These are phyloP conservation scores for Globisporangium spiculum DNA, from an alignment of 352 stramenopile species.

Conservation along the genomic window DNA sequence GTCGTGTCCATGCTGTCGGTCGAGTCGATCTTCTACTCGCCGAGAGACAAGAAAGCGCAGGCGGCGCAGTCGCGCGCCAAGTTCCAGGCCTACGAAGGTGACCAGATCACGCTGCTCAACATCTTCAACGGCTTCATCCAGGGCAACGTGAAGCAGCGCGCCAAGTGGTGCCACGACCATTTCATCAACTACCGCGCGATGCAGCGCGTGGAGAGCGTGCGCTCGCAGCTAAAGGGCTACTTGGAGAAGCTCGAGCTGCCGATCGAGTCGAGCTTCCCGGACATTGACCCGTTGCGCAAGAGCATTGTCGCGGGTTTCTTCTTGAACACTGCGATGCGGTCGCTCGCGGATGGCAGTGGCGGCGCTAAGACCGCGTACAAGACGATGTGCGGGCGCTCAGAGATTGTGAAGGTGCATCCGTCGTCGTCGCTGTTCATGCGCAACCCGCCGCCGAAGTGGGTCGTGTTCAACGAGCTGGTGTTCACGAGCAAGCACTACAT, in stretches of 20 bases:
- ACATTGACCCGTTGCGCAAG: slow-evolving; percentile 83
- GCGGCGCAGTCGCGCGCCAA: slow-evolving; percentile 73
- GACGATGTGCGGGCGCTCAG: slow-evolving; percentile 77
- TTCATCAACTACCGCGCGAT: slow-evolving; percentile 85
- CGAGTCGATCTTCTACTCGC: slow-evolving; percentile 89
- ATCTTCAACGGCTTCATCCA: slow-evolving; percentile 78
- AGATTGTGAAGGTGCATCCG: slow-evolving; percentile 88
- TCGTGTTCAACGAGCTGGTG: slow-evolving; percentile 90
- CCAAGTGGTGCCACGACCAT: slow-evolving; percentile 86
- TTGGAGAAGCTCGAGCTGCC: slow-evolving; percentile 67
- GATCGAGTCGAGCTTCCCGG: slow-evolving; percentile 65
- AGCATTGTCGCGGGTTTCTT: slow-evolving; percentile 89
- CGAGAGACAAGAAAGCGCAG: slow-evolving; percentile 80
- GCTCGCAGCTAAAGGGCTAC: slow-evolving; percentile 65
- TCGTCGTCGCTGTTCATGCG: slow-evolving; percentile 88
- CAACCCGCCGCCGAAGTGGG: slow-evolving; percentile 81
- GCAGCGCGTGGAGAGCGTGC: slow-evolving; percentile 83
- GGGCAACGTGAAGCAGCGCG: slow-evolving; percentile 70
- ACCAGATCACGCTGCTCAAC: slow-evolving; percentile 84
- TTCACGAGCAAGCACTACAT: slow-evolving; percentile 92
- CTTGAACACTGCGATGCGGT: slow-evolving; percentile 86
- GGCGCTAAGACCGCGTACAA: slow-evolving; percentile 82
- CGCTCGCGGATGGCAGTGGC: slow-evolving; percentile 59
- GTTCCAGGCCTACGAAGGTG: slow-evolving; percentile 80
- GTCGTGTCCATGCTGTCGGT: slow-evolving; percentile 90